A percentile compares a stretch with the other conserved stretches of the same genome.
Evolutionary conservation across 2,329 filamentous ascomycete species (phyloP).

Genomic region (Beauveria varroae): DNA sequence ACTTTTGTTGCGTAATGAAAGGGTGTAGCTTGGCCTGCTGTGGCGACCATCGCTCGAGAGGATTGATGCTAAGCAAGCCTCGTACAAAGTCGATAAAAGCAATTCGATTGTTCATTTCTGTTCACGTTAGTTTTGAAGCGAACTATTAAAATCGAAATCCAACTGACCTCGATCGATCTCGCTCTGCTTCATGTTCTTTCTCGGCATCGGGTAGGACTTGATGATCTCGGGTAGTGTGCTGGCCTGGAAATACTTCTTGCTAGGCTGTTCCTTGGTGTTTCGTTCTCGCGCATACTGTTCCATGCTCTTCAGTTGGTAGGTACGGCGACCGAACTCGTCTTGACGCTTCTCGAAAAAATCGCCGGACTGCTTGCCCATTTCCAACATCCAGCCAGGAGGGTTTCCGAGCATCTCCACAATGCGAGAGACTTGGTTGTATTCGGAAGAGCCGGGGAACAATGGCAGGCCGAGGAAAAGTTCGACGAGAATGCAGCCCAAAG

Average conservation of each 20-base stretch:
- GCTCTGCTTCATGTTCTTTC: constrained; percentile 98
- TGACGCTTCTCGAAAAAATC: constrained; percentile 92
- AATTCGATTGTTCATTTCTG: constrained; percentile 97
- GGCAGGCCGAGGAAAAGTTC: constrained; percentile 93
- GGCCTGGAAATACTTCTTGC: constrained; percentile 98
- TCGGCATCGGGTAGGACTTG: constrained; percentile 93
- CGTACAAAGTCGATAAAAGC: constrained; percentile 98
- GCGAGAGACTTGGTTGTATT: constrained; percentile 95
- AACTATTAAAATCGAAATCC: neutral
- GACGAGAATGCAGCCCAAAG: constrained; percentile 93
- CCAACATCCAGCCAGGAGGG: constrained; percentile 97
- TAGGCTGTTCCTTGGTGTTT: constrained; percentile 94
- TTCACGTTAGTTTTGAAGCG: constrained; percentile 14
- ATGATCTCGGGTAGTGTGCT: constrained; percentile 95
- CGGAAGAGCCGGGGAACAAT: constrained; percentile 91
- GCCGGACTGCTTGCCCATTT: constrained; percentile 95
- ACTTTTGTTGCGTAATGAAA: constrained; percentile 98
- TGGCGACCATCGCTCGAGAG: constrained; percentile 92
- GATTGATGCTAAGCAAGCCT: constrained; percentile 87
- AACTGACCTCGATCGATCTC: constrained; percentile 85
- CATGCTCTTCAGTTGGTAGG: constrained; percentile 91
- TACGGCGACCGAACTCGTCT: constrained; percentile 88
- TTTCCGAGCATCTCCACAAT: constrained; percentile 98
- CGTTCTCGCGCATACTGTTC: constrained; percentile 96
- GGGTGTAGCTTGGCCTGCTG: constrained; percentile 96